Conservation (phyloP, 169 alveolate species). For the Babesia caballi region DNA sequence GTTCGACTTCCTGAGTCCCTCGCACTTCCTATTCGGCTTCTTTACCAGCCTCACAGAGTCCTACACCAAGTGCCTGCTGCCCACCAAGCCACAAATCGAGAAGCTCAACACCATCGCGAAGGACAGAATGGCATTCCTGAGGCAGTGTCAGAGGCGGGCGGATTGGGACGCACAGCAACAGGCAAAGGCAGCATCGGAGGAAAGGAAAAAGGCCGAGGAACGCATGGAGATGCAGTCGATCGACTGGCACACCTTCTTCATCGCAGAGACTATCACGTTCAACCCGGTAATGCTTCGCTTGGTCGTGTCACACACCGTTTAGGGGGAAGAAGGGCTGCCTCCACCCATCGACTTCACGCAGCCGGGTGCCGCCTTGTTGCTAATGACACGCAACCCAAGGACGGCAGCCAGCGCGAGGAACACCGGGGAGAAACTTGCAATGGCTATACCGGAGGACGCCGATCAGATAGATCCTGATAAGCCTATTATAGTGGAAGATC, state of each 20-base stretch:
- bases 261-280: slow-evolving; percentile 87
- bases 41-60: slow-evolving; percentile 92
- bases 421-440: background rate
- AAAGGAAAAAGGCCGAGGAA: slow-evolving; percentile 77
- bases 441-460: slow-evolving; percentile 2
- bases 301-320: background rate
- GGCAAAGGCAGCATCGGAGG: slow-evolving; percentile 80
- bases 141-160: slow-evolving; percentile 68
- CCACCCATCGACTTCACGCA: slow-evolving; percentile 55
- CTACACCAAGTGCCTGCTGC: slow-evolving; percentile 90
- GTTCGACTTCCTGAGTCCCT: slow-evolving; percentile 94
- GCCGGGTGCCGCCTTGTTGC: slow-evolving; percentile 32
- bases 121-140: slow-evolving; percentile 73
- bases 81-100: slow-evolving; percentile 83
- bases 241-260: slow-evolving; percentile 89
- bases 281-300: slow-evolving; percentile 47
- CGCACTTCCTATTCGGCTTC: slow-evolving; percentile 90
- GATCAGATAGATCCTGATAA: slow-evolving; percentile 19
- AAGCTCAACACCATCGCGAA: slow-evolving; percentile 80
- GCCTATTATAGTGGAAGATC: slow-evolving; percentile 7
- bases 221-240: slow-evolving; percentile 78
- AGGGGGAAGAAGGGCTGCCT: slow-evolving; percentile 43
- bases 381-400: slow-evolving; percentile 28
- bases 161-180: slow-evolving; percentile 83
- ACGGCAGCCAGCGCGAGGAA: slow-evolving; percentile 18